A percentile compares a stretch with the other conserved stretches of the same genome.
Evolutionary conservation across 1,139 yeast genomes (phyloP).

Genomic region (Sugiyamaella neomexicana): DNA sequence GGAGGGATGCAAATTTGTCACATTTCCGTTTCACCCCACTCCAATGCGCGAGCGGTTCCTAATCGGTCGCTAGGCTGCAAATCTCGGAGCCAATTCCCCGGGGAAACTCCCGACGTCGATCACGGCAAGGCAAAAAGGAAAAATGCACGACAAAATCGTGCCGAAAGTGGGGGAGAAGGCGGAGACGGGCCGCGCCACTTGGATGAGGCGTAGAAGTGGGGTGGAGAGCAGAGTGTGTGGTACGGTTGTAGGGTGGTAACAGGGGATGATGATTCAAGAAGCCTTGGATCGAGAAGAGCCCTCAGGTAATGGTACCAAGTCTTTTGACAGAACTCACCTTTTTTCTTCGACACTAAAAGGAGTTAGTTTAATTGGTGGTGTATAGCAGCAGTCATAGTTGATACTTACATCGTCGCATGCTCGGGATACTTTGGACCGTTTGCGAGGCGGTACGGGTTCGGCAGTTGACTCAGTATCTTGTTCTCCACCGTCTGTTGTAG

Average conservation of each 20-base stretch:
- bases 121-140: conserved; percentile 16
- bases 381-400: neutral
- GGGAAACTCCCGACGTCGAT: conserved; percentile 9
- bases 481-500: neutral
- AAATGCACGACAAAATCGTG: neutral
- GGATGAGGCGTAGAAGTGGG: neutral
- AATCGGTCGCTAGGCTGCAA: conserved; percentile 5
- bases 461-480: neutral
- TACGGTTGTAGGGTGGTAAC: too few relatives aligned
- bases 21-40: conserved; percentile 10
- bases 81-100: conserved; percentile 6
- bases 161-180: conserved; percentile 8
- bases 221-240: neutral
- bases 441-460: conserved; percentile 36
- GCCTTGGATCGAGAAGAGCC: too few relatives aligned
- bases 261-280: neutral
- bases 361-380: neutral
- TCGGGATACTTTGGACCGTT: conserved; percentile 46
- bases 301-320: too few relatives aligned
- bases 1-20: too few relatives aligned
- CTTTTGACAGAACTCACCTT: conserved; percentile 41
- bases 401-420: conserved; percentile 46
- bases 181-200: neutral
- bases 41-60: neutral
- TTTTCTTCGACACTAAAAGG: conserved; percentile 41